Base-by-base conservation (phyloP, 2,329 filamentous ascomycete species). In the Coniochaeta sp. region DNA sequence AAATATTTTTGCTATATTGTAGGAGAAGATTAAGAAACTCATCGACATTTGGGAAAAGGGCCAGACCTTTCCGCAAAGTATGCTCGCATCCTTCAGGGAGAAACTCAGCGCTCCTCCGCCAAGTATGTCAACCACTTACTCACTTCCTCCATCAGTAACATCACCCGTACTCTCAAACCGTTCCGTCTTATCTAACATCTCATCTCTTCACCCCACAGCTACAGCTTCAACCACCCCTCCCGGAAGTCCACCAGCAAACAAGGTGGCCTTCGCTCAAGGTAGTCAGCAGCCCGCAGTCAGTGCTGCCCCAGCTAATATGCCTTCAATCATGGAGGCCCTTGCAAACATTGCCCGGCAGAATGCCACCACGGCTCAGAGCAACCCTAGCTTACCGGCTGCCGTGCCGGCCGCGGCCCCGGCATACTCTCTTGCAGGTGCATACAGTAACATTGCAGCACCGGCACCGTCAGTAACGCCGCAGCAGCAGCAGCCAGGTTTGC, bases 41-140 rank as follows among this genome's bases (percentile, higher is more conserved):
- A 81, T 98, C 77, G 93, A 96, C 72, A 99, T 99, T 67, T 99
- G 95, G 95, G 93, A 97, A 73, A 95, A 95, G 71, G 91, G 91
- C 65, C 88, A 89, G 72, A 98, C 93, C 24, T 98, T 99, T 74
- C 92, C 95, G 28, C 73, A 82, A 47, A 75, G 87, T 59, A 88
- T 96, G 85, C 84, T 99, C 68, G 81, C 81, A 63, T 85, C 85
- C 40, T 96, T 96, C 81, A 93, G 91, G 76, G 83, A 90, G 71
- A 93, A 90, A 74, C 74, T 96, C 68, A 88, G 81, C 64, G 81
- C 85, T 62, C 78, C 85, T 62, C 78, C 83, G 57, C 71, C 83
- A 71, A 86, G 89, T 92, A 90, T 81, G 88, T 79, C 55, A 17
- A 57, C 66, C 54, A 65, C 62, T 36, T 17, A 38, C n/a, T n/a